phyloP scores from a whole-genome alignment of 1,284 basidiomycete genomes.

The Cryptococcus wingfieldii region DNA sequence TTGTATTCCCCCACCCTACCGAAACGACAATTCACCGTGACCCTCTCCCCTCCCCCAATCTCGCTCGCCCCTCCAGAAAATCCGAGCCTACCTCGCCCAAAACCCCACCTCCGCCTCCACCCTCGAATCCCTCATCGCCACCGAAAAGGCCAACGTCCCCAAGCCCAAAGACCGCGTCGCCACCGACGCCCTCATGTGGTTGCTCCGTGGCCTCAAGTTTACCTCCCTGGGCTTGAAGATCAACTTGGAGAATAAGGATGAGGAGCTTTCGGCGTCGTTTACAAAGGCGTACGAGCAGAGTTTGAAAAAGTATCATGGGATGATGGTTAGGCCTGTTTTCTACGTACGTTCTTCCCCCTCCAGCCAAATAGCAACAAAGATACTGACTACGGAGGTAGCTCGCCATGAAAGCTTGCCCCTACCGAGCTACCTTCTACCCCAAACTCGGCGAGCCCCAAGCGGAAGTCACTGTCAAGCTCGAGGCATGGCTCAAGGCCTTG shows the following conservation, averaged over 20 bases:
- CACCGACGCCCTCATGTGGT: slow-evolving; percentile 90
- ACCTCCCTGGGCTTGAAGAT: slow-evolving; percentile 75
- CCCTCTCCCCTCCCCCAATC: background rate
- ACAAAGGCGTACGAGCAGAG: slow-evolving; percentile 75
- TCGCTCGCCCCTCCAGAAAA: slow-evolving; percentile 62
- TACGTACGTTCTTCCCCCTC: slow-evolving; percentile 56
- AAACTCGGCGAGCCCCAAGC: slow-evolving; percentile 75
- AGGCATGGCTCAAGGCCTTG: slow-evolving; percentile 73
- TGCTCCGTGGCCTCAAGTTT: slow-evolving; percentile 84
- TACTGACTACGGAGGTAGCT: slow-evolving; percentile 50
- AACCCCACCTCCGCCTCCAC: slow-evolving; percentile 65
- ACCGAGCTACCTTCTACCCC: slow-evolving; percentile 80
- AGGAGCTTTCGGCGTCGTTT: slow-evolving; percentile 75
- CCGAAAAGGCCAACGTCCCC: slow-evolving; percentile 62
- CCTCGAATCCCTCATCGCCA: slow-evolving; percentile 76
- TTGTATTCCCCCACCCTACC: background rate
- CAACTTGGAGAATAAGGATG: slow-evolving; percentile 62
- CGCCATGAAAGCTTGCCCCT: slow-evolving; percentile 96
- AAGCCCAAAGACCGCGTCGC: slow-evolving; percentile 71
- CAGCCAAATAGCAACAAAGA: background rate
- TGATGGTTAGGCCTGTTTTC: slow-evolving; percentile 81
- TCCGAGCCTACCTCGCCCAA: slow-evolving; percentile 67
- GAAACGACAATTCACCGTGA: too few relatives aligned
- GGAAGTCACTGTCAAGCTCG: slow-evolving; percentile 65
- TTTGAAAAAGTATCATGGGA: slow-evolving; percentile 81